Percentiles rank a stretch among this genome's conserved stretches.
Conservation (phyloP, 2,329 filamentous ascomycete genomes). For the Talaromyces albobiverticillius region DNA sequence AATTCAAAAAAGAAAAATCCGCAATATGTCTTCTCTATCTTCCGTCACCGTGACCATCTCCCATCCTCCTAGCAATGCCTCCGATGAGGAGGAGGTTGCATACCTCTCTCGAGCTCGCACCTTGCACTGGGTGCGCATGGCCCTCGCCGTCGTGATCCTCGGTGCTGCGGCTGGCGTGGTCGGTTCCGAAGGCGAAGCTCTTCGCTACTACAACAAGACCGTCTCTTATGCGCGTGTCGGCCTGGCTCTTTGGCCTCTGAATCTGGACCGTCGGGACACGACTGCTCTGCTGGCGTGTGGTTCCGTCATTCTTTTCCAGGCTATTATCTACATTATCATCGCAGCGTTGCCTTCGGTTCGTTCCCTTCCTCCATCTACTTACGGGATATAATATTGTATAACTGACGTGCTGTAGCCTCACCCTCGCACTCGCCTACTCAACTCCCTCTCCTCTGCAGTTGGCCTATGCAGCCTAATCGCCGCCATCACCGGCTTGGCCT, state of each 20-base stretch:
- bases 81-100: slow-evolving; percentile 34
- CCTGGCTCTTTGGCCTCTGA: slow-evolving; percentile 41
- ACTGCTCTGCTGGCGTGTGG: slow-evolving; percentile 36
- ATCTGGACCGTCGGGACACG: slow-evolving; percentile 40
- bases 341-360: slow-evolving; percentile 36
- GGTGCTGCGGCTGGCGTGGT: slow-evolving; percentile 29
- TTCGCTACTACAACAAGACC: slow-evolving; percentile 38
- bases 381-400: too few relatives aligned
- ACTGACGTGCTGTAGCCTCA: slow-evolving; percentile 25
- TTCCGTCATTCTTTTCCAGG: slow-evolving; percentile 32
- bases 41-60: slow-evolving; percentile 27
- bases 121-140: slow-evolving; percentile 33
- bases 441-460: slow-evolving; percentile 31
- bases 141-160: slow-evolving; percentile 31
- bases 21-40: slow-evolving; percentile 26
- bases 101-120: slow-evolving; percentile 32
- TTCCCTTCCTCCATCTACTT: background rate
- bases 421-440: slow-evolving; percentile 33
- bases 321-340: slow-evolving; percentile 30
- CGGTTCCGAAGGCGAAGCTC: slow-evolving; percentile 36
- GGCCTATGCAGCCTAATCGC: slow-evolving; percentile 35
- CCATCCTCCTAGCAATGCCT: slow-evolving; percentile 30
- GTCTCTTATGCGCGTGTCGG: slow-evolving; percentile 30
- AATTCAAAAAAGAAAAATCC: too few relatives aligned
- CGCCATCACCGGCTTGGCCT: slow-evolving; percentile 29